Percentiles rank a stretch among this genome's conserved stretches.
Conservation (phyloP, 352 stramenopile genomes). For the Sclerospora graminicola region DNA sequence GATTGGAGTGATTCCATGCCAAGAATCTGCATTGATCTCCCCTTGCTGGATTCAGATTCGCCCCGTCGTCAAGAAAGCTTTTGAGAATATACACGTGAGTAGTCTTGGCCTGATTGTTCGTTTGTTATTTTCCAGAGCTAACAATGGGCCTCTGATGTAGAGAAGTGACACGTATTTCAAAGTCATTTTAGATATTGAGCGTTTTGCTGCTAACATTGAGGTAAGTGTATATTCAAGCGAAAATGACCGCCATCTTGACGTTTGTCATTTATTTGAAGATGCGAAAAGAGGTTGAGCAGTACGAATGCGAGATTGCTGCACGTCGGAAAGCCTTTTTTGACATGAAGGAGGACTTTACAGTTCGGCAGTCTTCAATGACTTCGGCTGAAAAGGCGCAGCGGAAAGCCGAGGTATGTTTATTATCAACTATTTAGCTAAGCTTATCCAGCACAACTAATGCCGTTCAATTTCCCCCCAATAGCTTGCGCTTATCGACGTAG, state of each 20-base stretch:
- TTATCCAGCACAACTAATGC: not conserved
- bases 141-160: conserved; percentile 11
- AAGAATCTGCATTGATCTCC: conserved; percentile 33
- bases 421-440: no score
- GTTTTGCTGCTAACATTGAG: conserved; percentile 42
- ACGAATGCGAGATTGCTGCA: conserved; percentile 46
- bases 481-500: conserved; percentile 55
- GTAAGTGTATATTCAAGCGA: conserved; percentile 10
- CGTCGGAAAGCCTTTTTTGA: conserved; percentile 18
- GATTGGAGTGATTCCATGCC: conserved; percentile 59
- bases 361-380: conserved; percentile 38
- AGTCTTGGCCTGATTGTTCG: not conserved
- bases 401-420: conserved; percentile 40
- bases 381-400: conserved; percentile 32
- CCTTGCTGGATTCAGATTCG: conserved; percentile 59
- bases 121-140: not conserved
- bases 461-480: conserved; percentile 5
- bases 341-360: conserved; percentile 33
- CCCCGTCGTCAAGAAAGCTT: conserved; percentile 44
- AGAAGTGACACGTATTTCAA: conserved; percentile 46
- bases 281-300: conserved; percentile 45
- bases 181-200: conserved; percentile 52
- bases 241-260: not conserved
- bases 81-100: conserved; percentile 55
- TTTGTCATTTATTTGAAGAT: conserved; percentile 17